Conservation (phyloP, 768 basidiomycete genomes). For the Russula brevipes region DNA sequence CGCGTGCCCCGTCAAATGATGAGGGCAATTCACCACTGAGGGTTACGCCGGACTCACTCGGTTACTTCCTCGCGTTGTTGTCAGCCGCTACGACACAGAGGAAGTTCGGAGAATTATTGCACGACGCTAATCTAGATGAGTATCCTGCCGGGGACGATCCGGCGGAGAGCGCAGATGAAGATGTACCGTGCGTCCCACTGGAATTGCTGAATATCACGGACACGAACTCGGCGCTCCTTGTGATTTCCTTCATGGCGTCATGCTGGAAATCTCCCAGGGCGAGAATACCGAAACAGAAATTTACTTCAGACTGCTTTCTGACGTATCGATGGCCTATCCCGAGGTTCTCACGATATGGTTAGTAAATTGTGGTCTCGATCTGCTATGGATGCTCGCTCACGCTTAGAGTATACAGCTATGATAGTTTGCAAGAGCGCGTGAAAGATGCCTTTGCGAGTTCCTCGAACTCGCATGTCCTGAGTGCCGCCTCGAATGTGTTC, state of each 20-base stretch:
- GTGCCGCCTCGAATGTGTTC: conserved; percentile 70
- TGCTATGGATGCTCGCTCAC: not conserved
- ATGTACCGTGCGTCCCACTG: conserved; percentile 50
- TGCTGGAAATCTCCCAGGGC: conserved; percentile 68
- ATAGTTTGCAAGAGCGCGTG: conserved; percentile 68
- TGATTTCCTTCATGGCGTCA: conserved; percentile 72
- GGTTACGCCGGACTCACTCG: conserved; percentile 57
- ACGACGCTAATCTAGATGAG: conserved; percentile 55
- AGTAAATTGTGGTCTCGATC: conserved; percentile 28
- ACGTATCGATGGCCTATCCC: conserved; percentile 61
- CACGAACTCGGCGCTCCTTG: conserved; percentile 59
- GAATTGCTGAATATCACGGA: conserved; percentile 60
- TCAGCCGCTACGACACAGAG: conserved; percentile 57
- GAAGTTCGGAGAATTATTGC: conserved; percentile 55
- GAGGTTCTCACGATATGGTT: conserved; percentile 70
- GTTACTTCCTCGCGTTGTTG: conserved; percentile 75
- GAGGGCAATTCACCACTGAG: conserved; percentile 32
- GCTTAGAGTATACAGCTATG: conserved; percentile 47
- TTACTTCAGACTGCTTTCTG: conserved; percentile 68
- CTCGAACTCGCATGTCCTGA: conserved; percentile 65
- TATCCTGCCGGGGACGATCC: conserved; percentile 43
- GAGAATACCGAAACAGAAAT: conserved; percentile 81
- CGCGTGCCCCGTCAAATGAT: conserved; percentile 36
- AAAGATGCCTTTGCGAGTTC: conserved; percentile 66
- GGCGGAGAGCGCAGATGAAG: conserved; percentile 35